These are phyloP conservation scores for Condylostoma magnum DNA, from an alignment of 169 alveolate genomes.

Conservation along the genomic window DNA sequence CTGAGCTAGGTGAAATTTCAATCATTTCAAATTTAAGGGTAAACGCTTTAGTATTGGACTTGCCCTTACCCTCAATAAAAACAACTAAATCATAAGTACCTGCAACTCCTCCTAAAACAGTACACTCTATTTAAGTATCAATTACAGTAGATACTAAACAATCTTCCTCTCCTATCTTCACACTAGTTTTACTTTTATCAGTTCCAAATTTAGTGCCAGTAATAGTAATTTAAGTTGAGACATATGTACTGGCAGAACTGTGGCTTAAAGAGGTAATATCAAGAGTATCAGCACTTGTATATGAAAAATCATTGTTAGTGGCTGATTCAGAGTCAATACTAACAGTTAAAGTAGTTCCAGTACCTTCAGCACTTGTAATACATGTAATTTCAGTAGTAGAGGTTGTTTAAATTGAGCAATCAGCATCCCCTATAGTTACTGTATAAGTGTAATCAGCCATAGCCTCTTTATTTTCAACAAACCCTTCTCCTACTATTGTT, in stretches of 20 bases:
- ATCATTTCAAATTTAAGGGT: not conserved
- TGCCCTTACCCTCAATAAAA: not conserved
- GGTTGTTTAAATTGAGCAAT: not conserved
- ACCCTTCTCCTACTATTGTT: not conserved
- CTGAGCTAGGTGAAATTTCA: not conserved
- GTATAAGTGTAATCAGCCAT: not conserved
- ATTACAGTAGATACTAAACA: not conserved
- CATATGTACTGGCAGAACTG: constrained; percentile 1
- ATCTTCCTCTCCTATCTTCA: not conserved
- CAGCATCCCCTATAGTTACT: constrained; percentile 5
- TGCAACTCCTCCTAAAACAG: constrained; percentile 21
- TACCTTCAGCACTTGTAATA: not conserved
- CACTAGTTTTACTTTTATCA: not conserved
- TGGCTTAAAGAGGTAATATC: not conserved
- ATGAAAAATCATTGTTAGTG: not conserved
- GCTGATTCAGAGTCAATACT: not conserved
- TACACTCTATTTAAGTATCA: not conserved
- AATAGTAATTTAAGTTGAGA: constrained; percentile 3
- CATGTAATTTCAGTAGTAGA: not conserved
- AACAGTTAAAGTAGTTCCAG: not conserved
- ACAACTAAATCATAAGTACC: constrained; percentile 2
- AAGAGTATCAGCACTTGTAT: not conserved
- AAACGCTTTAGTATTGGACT: not conserved
- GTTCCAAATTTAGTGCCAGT: not conserved
- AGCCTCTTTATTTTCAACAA: not conserved